Percentiles rank a stretch among this genome's conserved stretches.
Conservation (phyloP, 345 rosid species). For the Lepidium africanum region DNA sequence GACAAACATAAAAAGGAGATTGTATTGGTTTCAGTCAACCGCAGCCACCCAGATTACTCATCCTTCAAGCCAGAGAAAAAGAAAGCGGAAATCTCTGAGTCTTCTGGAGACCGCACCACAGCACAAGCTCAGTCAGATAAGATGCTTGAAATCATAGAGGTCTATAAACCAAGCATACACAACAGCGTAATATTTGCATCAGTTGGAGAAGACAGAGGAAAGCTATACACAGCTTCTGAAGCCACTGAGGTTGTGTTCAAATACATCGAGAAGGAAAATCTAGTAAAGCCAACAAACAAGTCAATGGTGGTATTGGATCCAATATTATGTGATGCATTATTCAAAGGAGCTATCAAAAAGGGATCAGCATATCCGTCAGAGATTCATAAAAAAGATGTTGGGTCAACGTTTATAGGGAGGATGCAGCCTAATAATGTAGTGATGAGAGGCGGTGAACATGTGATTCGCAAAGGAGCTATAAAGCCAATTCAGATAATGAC, state of each 20-base stretch:
- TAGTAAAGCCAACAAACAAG: slow-evolving; percentile 64
- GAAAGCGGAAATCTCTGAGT: slow-evolving; percentile 43
- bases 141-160: slow-evolving; percentile 66
- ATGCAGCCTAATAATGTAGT: slow-evolving; percentile 82
- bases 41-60: slow-evolving; percentile 55
- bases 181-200: slow-evolving; percentile 72
- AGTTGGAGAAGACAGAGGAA: slow-evolving; percentile 70
- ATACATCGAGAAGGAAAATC: slow-evolving; percentile 73
- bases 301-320: slow-evolving; percentile 74
- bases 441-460: slow-evolving; percentile 63
- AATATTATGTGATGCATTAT: slow-evolving; percentile 69
- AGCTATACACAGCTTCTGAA: slow-evolving; percentile 67
- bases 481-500: slow-evolving; percentile 82
- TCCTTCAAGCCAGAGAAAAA: slow-evolving; percentile 83
- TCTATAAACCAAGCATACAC: slow-evolving; percentile 80
- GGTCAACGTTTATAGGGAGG: slow-evolving; percentile 54
- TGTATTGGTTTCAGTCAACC: slow-evolving; percentile 51
- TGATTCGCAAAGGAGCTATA: slow-evolving; percentile 72
- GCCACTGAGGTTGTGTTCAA: slow-evolving; percentile 74
- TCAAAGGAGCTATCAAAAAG: slow-evolving; percentile 92
- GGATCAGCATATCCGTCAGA: slow-evolving; percentile 85
- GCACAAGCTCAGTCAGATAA: slow-evolving; percentile 36
- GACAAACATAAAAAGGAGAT: slow-evolving; percentile 86
- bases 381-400: slow-evolving; percentile 81
- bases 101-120: slow-evolving; percentile 33